Evolutionary conservation across 148 eudicot species (phyloP), one percentile per base, ranked within the genome.

Genomic region (Rhododendron ferrugineum): DNA sequence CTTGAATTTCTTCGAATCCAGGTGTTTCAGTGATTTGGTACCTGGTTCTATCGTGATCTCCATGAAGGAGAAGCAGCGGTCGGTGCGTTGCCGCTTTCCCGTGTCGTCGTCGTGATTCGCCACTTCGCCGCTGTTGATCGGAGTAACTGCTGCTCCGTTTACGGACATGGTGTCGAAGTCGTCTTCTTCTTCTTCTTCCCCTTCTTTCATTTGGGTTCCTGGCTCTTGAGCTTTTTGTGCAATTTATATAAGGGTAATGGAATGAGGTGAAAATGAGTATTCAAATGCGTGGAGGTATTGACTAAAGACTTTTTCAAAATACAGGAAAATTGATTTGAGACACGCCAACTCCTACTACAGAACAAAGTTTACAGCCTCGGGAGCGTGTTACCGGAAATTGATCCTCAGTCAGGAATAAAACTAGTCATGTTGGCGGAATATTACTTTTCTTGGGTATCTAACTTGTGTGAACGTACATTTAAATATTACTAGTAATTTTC

Each of bases 1-100:
- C 82, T 93, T 93, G 70, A 94, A 88, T 91, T 79, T 89, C 85
- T 60, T 79, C 16, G 92, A 91, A 86, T 93, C 92, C 66, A 90
- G 84, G 47, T 82, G 87, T 75, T 90, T 86, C 70, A 91, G 46
- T 3, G 94, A 90, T 58, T 88, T 88, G 23, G 88, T 89, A 15
- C 88, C 87, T 1, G 89, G 89, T 18, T 91, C 93, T 2, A 90
- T 87, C 0, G 85, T 76, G 1, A 94, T 89, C 90, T 92, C 96
- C 93, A 49, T 86, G 88, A 90, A 93, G 66, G 91, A 81, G 83
- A 88, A 83, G 32, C 91, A 89, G 10, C 88, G 77, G 50, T 85
- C 85, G 13, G 50, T 44, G 11, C 89, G 90, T 9, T 83, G 87
- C 11, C 86, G 88, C 82, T 91, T 91, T 11, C 72, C 73, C 32